Percentiles rank a stretch among this genome's conserved stretches.
Evolutionary conservation across 441 rosid genomes (phyloP).

Genomic region (Adansonia grandidieri): DNA sequence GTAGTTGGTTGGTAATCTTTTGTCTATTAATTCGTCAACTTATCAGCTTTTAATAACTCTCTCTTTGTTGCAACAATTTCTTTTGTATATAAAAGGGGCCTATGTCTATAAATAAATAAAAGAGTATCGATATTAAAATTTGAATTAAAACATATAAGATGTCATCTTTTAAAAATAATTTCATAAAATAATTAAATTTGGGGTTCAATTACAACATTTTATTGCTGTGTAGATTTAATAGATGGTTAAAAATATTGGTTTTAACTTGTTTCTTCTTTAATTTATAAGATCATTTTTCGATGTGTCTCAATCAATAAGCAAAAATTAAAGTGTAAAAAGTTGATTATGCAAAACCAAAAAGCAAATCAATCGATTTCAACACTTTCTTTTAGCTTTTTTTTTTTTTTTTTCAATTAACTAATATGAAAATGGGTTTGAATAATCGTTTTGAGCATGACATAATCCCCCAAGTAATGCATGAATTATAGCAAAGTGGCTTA

Average conservation of each 20-base stretch:
- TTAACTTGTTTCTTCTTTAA: constrained; percentile 1
- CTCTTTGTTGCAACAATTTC: background rate
- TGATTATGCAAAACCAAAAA: constrained; percentile 5
- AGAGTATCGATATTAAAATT: too few relatives aligned
- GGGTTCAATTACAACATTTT: background rate
- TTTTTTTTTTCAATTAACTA: background rate
- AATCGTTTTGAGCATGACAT: background rate
- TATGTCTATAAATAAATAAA: too few relatives aligned
- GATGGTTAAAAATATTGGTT: background rate
- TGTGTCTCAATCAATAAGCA: background rate
- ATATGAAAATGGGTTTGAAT: background rate
- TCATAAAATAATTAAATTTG: too few relatives aligned
- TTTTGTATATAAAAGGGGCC: too few relatives aligned
- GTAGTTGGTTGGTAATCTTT: too few relatives aligned
- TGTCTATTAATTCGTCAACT: too few relatives aligned
- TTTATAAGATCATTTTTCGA: background rate
- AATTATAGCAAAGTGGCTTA: background rate
- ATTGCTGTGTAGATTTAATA: background rate
- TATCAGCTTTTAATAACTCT: background rate
- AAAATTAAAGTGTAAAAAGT: background rate
- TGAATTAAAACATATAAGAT: too few relatives aligned
- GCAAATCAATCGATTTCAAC: constrained; percentile 8
- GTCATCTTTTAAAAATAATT: too few relatives aligned
- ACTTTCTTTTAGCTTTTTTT: background rate
- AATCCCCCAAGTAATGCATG: background rate